A percentile compares a stretch with the other conserved stretches of the same genome.
phyloP scores from a whole-genome alignment of 2,329 filamentous ascomycete genomes.

The Arthrobotrys iridis region DNA sequence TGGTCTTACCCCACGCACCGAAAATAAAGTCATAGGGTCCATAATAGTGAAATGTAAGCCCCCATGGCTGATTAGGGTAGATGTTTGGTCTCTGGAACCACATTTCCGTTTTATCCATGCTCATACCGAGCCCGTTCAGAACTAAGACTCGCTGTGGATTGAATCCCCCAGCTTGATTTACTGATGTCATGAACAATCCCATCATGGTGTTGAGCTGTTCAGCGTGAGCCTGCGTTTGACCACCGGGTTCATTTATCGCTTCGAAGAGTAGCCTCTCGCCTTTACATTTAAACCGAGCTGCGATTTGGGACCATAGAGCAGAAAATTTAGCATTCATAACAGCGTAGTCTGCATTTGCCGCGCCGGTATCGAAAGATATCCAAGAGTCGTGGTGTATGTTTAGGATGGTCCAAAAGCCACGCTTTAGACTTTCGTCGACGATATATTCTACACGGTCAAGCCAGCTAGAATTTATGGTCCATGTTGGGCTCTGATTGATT shows the following conservation, averaged over 20 bases:
- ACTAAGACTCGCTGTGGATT: slow-evolving; percentile 69
- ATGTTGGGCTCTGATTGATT: slow-evolving; percentile 42
- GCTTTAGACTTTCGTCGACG: slow-evolving; percentile 67
- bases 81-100: slow-evolving; percentile 67
- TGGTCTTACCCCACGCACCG: slow-evolving; percentile 69
- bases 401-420: slow-evolving; percentile 67
- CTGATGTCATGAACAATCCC: slow-evolving; percentile 68
- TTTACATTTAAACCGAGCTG: slow-evolving; percentile 64
- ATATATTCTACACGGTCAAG: slow-evolving; percentile 69
- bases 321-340: slow-evolving; percentile 69
- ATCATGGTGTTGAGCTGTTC: slow-evolving; percentile 65
- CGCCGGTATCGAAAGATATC: slow-evolving; percentile 69
- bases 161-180: slow-evolving; percentile 68
- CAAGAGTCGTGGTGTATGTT: slow-evolving; percentile 72
- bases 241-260: slow-evolving; percentile 69
- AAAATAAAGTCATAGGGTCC: slow-evolving; percentile 67
- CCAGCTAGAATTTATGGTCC: slow-evolving; percentile 67
- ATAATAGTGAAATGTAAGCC: slow-evolving; percentile 68
- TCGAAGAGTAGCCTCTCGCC: slow-evolving; percentile 68
- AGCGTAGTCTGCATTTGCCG: slow-evolving; percentile 30
- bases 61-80: slow-evolving; percentile 68
- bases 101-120: slow-evolving; percentile 66
- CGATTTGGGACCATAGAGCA: slow-evolving; percentile 67
- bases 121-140: slow-evolving; percentile 67
- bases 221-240: slow-evolving; percentile 66